Conservation (phyloP, 2,329 filamentous ascomycete species). For the Rhinocladiella mackenziei region DNA sequence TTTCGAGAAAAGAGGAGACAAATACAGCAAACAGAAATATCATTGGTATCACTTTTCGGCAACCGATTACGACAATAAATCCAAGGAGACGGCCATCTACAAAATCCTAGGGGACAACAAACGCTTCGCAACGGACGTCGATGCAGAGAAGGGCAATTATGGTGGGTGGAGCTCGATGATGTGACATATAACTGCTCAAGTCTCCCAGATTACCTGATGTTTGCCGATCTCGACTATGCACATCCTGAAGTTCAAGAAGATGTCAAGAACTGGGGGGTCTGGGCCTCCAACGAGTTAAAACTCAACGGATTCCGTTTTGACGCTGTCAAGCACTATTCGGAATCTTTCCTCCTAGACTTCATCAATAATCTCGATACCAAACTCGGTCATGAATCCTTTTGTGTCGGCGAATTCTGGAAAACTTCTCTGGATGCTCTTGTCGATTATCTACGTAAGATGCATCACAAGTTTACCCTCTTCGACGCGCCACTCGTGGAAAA, state of each 20-base stretch:
- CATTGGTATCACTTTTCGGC: slow-evolving; percentile 60
- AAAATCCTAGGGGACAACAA: slow-evolving; percentile 58
- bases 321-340: slow-evolving; percentile 62
- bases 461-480: slow-evolving; percentile 57
- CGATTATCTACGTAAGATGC: slow-evolving; percentile 53
- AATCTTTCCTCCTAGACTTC: slow-evolving; percentile 55
- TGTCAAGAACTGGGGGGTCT: slow-evolving; percentile 59
- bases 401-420: slow-evolving; percentile 53
- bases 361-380: slow-evolving; percentile 50
- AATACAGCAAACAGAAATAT: slow-evolving; percentile 56
- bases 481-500: slow-evolving; percentile 64
- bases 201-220: slow-evolving; percentile 75
- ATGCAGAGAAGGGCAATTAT: slow-evolving; percentile 58
- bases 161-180: no score
- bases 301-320: slow-evolving; percentile 63
- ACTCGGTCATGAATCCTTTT: slow-evolving; percentile 53
- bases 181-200: no score
- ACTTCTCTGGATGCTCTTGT: slow-evolving; percentile 52
- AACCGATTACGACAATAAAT: slow-evolving; percentile 56
- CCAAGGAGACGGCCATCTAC: slow-evolving; percentile 55
- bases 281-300: slow-evolving; percentile 56
- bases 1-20: slow-evolving; percentile 54
- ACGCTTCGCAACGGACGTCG: slow-evolving; percentile 54
- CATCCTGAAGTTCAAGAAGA: slow-evolving; percentile 58
- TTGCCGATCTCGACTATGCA: slow-evolving; percentile 59